Percentiles rank a stretch among this genome's conserved stretches.
phyloP scores from a whole-genome alignment of 1,139 yeast species.

The Taiozyma sp. region DNA sequence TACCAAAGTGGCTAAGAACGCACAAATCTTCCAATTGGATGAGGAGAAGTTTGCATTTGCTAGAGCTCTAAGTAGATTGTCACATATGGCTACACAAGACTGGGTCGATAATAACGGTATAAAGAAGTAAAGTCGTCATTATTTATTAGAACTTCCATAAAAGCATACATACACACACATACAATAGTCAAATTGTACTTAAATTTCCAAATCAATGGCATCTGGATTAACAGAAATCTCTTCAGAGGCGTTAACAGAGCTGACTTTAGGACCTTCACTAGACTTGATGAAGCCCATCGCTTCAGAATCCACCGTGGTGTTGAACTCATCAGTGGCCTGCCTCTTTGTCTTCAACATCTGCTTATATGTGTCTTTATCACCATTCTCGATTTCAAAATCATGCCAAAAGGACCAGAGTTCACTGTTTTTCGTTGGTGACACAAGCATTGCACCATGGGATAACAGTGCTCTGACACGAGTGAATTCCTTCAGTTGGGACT shows the following conservation, averaged over 20 bases:
- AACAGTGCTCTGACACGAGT: slow-evolving; percentile 60
- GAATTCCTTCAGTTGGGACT: slow-evolving; percentile 41
- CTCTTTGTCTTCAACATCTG: slow-evolving; percentile 70
- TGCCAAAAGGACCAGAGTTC: slow-evolving; percentile 66
- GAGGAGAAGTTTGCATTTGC: slow-evolving; percentile 98
- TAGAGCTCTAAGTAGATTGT: slow-evolving; percentile 81
- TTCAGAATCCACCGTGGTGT: slow-evolving; percentile 31
- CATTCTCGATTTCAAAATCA: slow-evolving; percentile 64
- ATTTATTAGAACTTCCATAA: background rate
- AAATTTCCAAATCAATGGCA: slow-evolving; percentile 57
- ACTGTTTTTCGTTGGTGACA: slow-evolving; percentile 33
- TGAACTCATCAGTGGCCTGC: slow-evolving; percentile 38
- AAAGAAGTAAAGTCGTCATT: slow-evolving; percentile 3
- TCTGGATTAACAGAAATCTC: slow-evolving; percentile 46
- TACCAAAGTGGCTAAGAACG: slow-evolving; percentile 68
- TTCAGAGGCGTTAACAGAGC: slow-evolving; percentile 18
- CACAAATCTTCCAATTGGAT: slow-evolving; percentile 79
- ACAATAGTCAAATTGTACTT: background rate
- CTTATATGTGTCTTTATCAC: slow-evolving; percentile 68
- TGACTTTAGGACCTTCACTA: slow-evolving; percentile 28
- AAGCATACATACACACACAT: background rate
- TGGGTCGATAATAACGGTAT: slow-evolving; percentile 62
- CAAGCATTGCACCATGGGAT: slow-evolving; percentile 42
- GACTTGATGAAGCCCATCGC: slow-evolving; percentile 57
- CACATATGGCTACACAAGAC: slow-evolving; percentile 91